Evolutionary conservation across 768 basidiomycete species (phyloP).

Genomic region (Hygrocybe punicea): DNA sequence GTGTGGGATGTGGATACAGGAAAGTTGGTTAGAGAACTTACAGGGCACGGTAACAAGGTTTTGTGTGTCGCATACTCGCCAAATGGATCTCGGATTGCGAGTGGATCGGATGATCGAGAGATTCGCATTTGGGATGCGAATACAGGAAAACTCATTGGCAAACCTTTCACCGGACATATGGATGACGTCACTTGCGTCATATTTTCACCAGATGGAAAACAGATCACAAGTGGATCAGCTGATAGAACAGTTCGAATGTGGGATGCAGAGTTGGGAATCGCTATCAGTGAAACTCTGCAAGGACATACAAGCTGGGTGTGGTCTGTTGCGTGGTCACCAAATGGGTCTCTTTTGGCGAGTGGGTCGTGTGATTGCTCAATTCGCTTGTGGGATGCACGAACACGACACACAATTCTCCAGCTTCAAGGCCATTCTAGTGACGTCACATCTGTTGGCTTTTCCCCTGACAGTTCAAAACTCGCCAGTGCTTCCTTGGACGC

Average conservation of each 20-base stretch:
- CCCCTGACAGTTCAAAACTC: background rate
- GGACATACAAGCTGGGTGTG: background rate
- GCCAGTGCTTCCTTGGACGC: constrained; percentile 4
- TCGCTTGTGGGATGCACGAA: too few species aligned
- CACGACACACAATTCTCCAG: too few species aligned
- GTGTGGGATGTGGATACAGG: constrained; percentile 8
- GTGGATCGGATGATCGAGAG: too few species aligned
- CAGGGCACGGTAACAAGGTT: constrained; percentile 8
- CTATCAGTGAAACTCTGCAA: too few species aligned
- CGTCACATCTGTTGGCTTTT: constrained; percentile 1
- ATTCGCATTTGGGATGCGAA: too few species aligned
- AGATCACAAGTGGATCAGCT: constrained; percentile 47
- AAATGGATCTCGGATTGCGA: too few species aligned
- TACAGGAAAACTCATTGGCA: too few species aligned
- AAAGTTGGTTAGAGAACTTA: background rate
- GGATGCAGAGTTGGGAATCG: background rate
- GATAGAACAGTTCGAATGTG: constrained; percentile 48
- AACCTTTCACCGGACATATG: too few species aligned
- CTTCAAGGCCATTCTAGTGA: constrained; percentile 4
- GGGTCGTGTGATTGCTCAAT: background rate
- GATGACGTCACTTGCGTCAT: too few species aligned
- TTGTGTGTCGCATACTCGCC: too few species aligned
- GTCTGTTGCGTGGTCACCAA: background rate
- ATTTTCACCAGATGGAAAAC: constrained; percentile 50
- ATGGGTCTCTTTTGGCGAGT: background rate